Percentiles rank a stretch among this genome's conserved stretches.
phyloP scores from a whole-genome alignment of 129 eudicot species.

The Flaveria robusta region DNA sequence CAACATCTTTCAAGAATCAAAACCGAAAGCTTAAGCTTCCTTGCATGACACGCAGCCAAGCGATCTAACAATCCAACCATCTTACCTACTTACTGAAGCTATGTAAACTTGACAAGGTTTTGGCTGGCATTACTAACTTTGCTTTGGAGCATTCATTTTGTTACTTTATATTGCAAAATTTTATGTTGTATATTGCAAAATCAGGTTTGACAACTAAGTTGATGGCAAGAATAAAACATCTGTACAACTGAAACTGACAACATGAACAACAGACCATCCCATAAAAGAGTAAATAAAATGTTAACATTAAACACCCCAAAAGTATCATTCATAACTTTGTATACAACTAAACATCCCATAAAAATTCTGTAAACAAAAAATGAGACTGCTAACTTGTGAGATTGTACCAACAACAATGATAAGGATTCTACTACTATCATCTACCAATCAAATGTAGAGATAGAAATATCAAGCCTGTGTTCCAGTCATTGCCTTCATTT shows the following conservation, averaged over 20 bases:
- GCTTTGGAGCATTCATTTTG: too few species aligned
- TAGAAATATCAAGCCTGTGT: constrained; percentile 61
- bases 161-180: not conserved
- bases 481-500: constrained; percentile 78
- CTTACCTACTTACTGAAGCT: too few species aligned
- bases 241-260: not conserved
- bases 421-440: constrained; percentile 26
- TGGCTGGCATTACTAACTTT: too few species aligned
- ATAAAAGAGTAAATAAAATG: constrained; percentile 18
- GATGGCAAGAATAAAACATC: too few species aligned
- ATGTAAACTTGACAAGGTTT: too few species aligned
- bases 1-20: too few species aligned
- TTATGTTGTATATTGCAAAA: not conserved
- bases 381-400: constrained; percentile 25
- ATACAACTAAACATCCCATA: constrained; percentile 32
- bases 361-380: constrained; percentile 25
- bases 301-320: constrained; percentile 28
- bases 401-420: constrained; percentile 28
- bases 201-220: not conserved
- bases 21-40: too few species aligned
- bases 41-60: too few species aligned
- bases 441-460: constrained; percentile 5
- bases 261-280: constrained; percentile 1
- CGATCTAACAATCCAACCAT: too few species aligned
- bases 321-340: constrained; percentile 34